Conservation (phyloP, 1,284 basidiomycete genomes). For the Tranzscheliella williamsii region DNA sequence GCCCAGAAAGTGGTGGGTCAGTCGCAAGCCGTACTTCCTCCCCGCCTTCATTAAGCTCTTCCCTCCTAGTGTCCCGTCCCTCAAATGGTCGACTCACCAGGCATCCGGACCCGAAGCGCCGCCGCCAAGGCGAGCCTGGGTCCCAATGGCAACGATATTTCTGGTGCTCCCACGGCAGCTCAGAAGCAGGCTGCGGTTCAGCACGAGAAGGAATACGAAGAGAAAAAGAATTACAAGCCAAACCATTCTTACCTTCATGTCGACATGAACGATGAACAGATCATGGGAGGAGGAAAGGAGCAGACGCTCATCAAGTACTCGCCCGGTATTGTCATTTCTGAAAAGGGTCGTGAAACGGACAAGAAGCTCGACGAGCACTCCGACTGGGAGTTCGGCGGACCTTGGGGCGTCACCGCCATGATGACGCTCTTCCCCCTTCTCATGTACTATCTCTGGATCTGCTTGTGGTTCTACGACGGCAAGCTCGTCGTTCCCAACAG, state of each 20-base stretch:
- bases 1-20: no score
- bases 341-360: conserved; percentile 54
- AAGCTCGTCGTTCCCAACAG: conserved; percentile 76
- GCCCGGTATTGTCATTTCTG: conserved; percentile 58
- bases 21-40: background rate
- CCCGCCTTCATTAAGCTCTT: background rate
- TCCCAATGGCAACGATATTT: conserved; percentile 10
- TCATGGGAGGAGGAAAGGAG: conserved; percentile 56
- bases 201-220: conserved; percentile 17
- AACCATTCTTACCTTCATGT: conserved; percentile 50
- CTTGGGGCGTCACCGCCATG: conserved; percentile 85
- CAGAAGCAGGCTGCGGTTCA: conserved; percentile 28
- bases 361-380: conserved; percentile 57
- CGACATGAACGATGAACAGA: conserved; percentile 56
- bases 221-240: conserved; percentile 29
- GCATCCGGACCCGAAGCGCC: conserved; percentile 32
- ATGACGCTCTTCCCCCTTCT: conserved; percentile 89
- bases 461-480: conserved; percentile 94
- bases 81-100: conserved; percentile 42
- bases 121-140: conserved; percentile 9
- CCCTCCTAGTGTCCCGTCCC: background rate
- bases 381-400: conserved; percentile 84
- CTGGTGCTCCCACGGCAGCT: conserved; percentile 7
- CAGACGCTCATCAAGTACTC: conserved; percentile 48
- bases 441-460: conserved; percentile 99